A percentile compares a stretch with the other conserved stretches of the same genome.
These are phyloP conservation scores for Candida dendrica DNA, from an alignment of 805 yeast genomes.

Conservation along the genomic window DNA sequence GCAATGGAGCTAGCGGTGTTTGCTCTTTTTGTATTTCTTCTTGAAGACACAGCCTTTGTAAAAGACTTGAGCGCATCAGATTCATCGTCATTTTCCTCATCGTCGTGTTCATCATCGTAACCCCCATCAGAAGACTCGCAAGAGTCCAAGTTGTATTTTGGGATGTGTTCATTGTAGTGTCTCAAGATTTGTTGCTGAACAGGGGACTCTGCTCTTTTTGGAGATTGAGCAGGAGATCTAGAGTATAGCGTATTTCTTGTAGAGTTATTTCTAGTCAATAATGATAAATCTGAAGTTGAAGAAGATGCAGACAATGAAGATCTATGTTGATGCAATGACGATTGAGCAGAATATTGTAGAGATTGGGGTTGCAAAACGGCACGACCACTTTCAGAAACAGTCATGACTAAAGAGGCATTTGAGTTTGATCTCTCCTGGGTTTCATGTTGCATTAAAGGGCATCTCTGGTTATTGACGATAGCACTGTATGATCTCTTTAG, in stretches of 20 bases:
- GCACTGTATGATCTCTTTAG: slow-evolving; percentile 1
- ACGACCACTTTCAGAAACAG: slow-evolving; percentile 13
- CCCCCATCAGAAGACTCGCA: slow-evolving; percentile 6
- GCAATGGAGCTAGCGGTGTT: slow-evolving; percentile 16
- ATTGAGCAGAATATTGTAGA: background rate
- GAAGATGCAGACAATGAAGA: slow-evolving; percentile 16
- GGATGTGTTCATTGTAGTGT: background rate
- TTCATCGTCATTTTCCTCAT: background rate
- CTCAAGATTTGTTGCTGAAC: slow-evolving; percentile 3
- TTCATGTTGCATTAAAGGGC: background rate
- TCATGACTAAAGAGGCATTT: slow-evolving; percentile 10
- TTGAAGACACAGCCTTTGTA: slow-evolving; percentile 11
- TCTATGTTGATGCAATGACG: background rate
- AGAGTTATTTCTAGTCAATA: slow-evolving; percentile 8
- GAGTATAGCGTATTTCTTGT: slow-evolving; percentile 5
- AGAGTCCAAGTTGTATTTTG: slow-evolving; percentile 6
- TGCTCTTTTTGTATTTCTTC: slow-evolving; percentile 16
- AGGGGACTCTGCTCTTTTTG: slow-evolving; percentile 16
- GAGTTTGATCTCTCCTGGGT: slow-evolving; percentile 9
- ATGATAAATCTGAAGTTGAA: slow-evolving; percentile 16
- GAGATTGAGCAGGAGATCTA: slow-evolving; percentile 19
- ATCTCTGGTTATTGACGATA: background rate
- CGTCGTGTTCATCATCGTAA: slow-evolving; percentile 6
- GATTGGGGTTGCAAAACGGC: slow-evolving; percentile 11
- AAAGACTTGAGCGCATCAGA: slow-evolving; percentile 18